These are phyloP conservation scores for Pistacia integerrima DNA, from an alignment of 345 rosid genomes.

Conservation along the genomic window DNA sequence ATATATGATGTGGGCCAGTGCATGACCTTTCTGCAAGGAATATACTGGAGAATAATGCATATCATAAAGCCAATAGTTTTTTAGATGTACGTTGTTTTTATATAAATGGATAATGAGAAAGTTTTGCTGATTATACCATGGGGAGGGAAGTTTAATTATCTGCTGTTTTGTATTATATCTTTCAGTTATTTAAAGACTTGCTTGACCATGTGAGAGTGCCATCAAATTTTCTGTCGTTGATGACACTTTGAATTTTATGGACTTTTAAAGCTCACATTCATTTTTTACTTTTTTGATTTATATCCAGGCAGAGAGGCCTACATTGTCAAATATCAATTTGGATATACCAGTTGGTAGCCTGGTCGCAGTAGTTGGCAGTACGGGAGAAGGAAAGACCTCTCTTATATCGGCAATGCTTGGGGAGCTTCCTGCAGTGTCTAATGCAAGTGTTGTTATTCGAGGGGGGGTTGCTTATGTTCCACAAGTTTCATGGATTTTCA, in stretches of 20 bases:
- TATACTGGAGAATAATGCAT: not conserved
- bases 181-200: not conserved
- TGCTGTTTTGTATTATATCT: not conserved
- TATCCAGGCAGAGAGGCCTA: constrained; percentile 80
- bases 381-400: constrained; percentile 99
- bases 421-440: constrained; percentile 83
- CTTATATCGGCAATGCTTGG: constrained; percentile 97
- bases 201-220: constrained; percentile 2
- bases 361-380: constrained; percentile 95
- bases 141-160: not conserved
- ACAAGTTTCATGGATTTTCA: constrained; percentile 99
- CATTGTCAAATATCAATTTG: constrained; percentile 83
- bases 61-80: not conserved
- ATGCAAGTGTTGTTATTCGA: constrained; percentile 66
- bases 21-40: not conserved
- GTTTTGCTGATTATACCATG: not conserved
- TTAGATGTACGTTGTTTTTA: not conserved
- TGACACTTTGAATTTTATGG: not conserved
- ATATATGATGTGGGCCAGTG: not conserved
- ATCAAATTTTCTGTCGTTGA: not conserved
- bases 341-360: constrained; percentile 88
- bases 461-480: constrained; percentile 97
- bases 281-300: constrained; percentile 22
- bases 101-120: not conserved
- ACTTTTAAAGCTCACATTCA: constrained; percentile 10